Evolutionary conservation across 306 rosid genomes (phyloP), one percentile per base, ranked within the genome.

Genomic region (Styphnolobium japonicum): DNA sequence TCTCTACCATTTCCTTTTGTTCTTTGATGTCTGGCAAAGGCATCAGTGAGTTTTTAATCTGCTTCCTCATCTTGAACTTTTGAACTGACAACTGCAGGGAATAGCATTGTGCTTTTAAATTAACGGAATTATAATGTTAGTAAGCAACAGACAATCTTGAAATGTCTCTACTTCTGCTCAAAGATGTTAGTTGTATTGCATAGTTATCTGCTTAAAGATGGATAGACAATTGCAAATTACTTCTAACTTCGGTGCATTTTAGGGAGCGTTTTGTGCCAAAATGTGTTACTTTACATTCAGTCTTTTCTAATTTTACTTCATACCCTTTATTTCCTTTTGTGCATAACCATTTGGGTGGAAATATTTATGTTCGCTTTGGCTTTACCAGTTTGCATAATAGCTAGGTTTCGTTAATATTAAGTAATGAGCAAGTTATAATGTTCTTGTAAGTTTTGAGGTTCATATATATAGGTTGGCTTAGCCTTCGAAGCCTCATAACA

Each of bases 391-490:
- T 39, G 34, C 53, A 27, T 29, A 55, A 39, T 40, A 45, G 68
- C 66, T 12, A 8, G 31, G 31, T 60, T 67, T 79, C n/a, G n/a
- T n/a, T 46, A 73, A 46, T 56, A 31, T 48, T 7, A 72, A 45
- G 37, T 67, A 15, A 36, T 15, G 61, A 18, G 53, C 61, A 73
- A 49, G 46, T 4, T 73, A 12, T 73, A 53, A 74, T 79, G 25
- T 73, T 61, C 78, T 46, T 68, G 78, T 10, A 61, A 80, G 55
- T 45, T 74, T 53, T 27, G 1, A 10, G 74, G 80, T 21, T 31
- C 67, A 27, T 39, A 43, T 73, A 27, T 39, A 43, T 73, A 57
- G 46, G 46, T 66, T 66, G 46, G 27, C 51, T n/a, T 60, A 48
- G 37, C 52, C 16, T 81, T 53, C 52, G 40, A 67, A 66, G 53